Evolutionary conservation across 2,329 filamentous ascomycete genomes (phyloP).

Genomic region (Microdochium bolleyi): DNA sequence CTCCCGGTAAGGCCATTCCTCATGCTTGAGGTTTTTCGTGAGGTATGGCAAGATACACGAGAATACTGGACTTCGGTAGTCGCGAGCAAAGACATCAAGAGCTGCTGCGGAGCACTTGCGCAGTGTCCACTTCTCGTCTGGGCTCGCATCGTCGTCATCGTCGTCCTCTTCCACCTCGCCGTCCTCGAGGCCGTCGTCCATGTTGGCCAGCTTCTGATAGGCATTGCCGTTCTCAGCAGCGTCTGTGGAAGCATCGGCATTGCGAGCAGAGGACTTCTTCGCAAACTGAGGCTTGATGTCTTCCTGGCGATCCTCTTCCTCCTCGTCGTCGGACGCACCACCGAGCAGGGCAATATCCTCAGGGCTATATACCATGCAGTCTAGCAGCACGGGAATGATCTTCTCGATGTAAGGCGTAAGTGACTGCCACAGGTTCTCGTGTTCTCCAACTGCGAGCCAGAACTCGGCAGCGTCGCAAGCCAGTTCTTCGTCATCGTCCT

Average conservation of each 20-base stretch:
- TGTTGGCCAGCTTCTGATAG: slow-evolving; percentile 46
- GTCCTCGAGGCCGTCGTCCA: slow-evolving; percentile 75
- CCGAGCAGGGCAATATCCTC: slow-evolving; percentile 85
- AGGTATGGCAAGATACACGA: slow-evolving; percentile 88
- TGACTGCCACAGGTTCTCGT: slow-evolving; percentile 67
- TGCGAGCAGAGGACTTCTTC: slow-evolving; percentile 54
- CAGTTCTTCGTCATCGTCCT: slow-evolving; percentile 78
- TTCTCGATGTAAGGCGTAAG: slow-evolving; percentile 72
- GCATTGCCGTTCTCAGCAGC: slow-evolving; percentile 43
- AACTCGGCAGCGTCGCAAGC: slow-evolving; percentile 95
- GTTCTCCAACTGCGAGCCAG: slow-evolving; percentile 90
- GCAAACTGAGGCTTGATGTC: slow-evolving; percentile 93
- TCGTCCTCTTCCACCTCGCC: slow-evolving; percentile 75
- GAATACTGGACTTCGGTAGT: slow-evolving; percentile 85
- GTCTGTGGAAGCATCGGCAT: slow-evolving; percentile 42
- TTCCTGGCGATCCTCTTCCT: slow-evolving; percentile 80
- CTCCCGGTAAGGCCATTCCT: slow-evolving; percentile 87
- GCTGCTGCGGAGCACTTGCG: slow-evolving; percentile 96
- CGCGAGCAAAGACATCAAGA: slow-evolving; percentile 84
- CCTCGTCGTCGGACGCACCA: slow-evolving; percentile 79
- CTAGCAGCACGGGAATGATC: slow-evolving; percentile 83
- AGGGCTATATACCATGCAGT: slow-evolving; percentile 94
- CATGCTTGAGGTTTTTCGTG: slow-evolving; percentile 78
- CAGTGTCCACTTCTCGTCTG: slow-evolving; percentile 90
- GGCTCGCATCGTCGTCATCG: slow-evolving; percentile 71